Evolutionary conservation across 2,329 filamentous ascomycete genomes (phyloP), one percentile per base, ranked within the genome.

Genomic region (Ophiostoma pallidulum): DNA sequence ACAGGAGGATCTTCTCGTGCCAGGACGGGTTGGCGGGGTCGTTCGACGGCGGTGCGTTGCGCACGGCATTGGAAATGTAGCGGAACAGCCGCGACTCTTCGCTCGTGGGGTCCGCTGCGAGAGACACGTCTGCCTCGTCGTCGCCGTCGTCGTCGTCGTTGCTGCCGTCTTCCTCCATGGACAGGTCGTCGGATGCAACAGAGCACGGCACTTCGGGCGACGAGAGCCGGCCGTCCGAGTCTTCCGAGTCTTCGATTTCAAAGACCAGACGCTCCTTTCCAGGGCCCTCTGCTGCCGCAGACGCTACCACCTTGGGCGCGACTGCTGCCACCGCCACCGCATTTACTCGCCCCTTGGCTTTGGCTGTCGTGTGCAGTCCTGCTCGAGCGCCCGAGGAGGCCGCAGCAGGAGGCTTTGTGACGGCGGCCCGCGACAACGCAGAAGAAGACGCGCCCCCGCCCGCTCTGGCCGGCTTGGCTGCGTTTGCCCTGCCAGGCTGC

Each of bases 1-100:
- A 97, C 61, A 97, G 78, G 6, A 97, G 70, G 40, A 98, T 96
- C 66, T 89, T 94, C 64, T 97, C 88, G 57, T 94, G 74, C 86
- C 90, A 97, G 2, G 78, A 88, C 13, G 78, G 79, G 3, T 72
- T 61, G 7, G 54, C 53, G 1, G 72, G 65, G 53, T 81, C 68
- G 4, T 57, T 68, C 0, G 74, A 70, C 12, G 68, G 69, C 3
- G 77, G 71, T 4, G 71, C 68, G 1, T 66, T 66, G 8, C 59
- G 73, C 9, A 84, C 66, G 1, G 78, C 78, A 33, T 67, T 65
- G 0, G 74, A 75, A 44, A 84, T 80, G 53, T 70, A 62, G 22
- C 58, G 57, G 52, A 80, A 80, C 20, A 80, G 56, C 0, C 58
- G 59, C 0, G 64, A 54, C 53, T 77, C 68, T 38, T 72, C 60